Evolutionary conservation across 164 flowering plant species (phyloP), one percentile per base, ranked within the genome.

Genomic region (Aristolochia contorta): DNA sequence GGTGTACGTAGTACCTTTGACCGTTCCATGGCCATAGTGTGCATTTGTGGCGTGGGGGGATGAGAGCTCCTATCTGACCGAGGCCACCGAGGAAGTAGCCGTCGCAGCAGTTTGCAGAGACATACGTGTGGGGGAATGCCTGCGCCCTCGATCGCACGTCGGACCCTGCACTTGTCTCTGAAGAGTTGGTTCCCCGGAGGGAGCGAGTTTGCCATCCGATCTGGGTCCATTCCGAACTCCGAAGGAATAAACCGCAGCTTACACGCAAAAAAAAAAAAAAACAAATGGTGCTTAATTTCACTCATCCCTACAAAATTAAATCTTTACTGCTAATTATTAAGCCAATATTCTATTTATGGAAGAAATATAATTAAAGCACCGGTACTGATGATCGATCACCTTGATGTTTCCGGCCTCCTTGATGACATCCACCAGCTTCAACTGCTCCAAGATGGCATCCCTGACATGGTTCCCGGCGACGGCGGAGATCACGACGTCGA

Each of bases 51-150:
- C 49, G 60, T 19, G 60, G 21, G 2, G 60, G 60, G 48, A 58
- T 21, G 9, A 37, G 49, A 19, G 24, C 48, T 43, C 25, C 62
- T 23, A 59, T 59, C 16, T 59, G 33, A 20, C 53, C 62, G 1
- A 59, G 52, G 13, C 32, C 51, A n/a, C 53, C 62, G 7, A 59
- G 16, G 37, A 59, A 59, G 32, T 59, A 59, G 3, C 33, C 51
- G 22, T 33, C 53, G 13, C 18, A 59, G 21, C 62, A 59, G 41
- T 59, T 59, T 22, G 47, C 62, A 0, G 62, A 59, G 32, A 59
- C 43, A 47, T 59, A 59, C 20, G 62, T 59, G 52, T 59, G 53
- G 10, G n/a, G 62, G 62, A 24, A 59, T 59, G 52, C 62, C 53
- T 5, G 54, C 62, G 3, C 19, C 62, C 21, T 59, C 62, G 53